Conservation (phyloP, 805 yeast species). For the Danielia oregonensis region DNA sequence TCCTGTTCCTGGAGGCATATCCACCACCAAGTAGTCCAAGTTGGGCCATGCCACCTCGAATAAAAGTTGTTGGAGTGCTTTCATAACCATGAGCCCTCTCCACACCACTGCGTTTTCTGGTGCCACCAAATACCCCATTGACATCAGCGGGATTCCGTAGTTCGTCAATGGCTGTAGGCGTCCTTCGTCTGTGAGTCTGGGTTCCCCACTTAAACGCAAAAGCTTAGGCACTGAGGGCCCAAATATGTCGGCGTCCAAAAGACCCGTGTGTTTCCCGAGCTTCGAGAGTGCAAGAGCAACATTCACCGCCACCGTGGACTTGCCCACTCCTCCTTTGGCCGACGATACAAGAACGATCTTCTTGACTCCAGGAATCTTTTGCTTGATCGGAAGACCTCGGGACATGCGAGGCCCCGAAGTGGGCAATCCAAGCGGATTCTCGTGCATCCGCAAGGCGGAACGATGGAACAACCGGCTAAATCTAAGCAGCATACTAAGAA, state of each 20-base stretch:
- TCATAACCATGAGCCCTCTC: constrained; percentile 86
- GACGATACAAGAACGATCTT: constrained; percentile 66
- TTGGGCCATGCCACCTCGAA: constrained; percentile 75
- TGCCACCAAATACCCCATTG: constrained; percentile 77
- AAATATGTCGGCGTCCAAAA: constrained; percentile 77
- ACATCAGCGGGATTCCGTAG: constrained; percentile 80
- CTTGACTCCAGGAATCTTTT: constrained; percentile 55
- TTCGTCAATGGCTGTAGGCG: constrained; percentile 63
- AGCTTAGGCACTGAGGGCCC: constrained; percentile 82
- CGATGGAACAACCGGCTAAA: constrained; percentile 3
- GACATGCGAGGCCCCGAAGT: constrained; percentile 31
- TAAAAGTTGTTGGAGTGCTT: constrained; percentile 78
- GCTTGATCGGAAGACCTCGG: constrained; percentile 54
- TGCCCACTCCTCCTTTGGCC: constrained; percentile 82
- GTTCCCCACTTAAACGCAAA: constrained; percentile 67
- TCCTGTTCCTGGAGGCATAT: constrained; percentile 92
- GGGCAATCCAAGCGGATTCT: constrained; percentile 42
- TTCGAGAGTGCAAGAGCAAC: constrained; percentile 58
- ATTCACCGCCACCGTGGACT: constrained; percentile 70
- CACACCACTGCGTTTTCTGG: constrained; percentile 73
- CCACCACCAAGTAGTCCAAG: constrained; percentile 68
- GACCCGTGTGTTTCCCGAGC: constrained; percentile 56
- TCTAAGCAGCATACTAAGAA: not conserved
- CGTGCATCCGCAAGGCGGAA: constrained; percentile 15
- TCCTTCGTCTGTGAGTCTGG: constrained; percentile 50